Percentiles rank a stretch among this genome's conserved stretches.
These are phyloP conservation scores for Sistotremastrum suecicum DNA, from an alignment of 768 basidiomycete species.

Conservation along the genomic window DNA sequence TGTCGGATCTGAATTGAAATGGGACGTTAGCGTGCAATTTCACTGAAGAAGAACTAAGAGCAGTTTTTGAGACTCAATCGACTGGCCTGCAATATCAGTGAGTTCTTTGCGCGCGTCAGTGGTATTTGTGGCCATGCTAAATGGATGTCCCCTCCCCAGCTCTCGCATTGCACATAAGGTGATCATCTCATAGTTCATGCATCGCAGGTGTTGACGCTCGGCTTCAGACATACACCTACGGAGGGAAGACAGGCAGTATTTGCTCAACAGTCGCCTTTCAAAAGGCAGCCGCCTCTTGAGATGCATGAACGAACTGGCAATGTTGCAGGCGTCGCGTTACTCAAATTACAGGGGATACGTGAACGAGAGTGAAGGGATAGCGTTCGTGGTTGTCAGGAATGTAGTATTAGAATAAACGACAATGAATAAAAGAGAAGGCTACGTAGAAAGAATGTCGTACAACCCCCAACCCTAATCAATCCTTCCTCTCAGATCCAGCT, in stretches of 20 bases:
- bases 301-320: no score
- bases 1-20: neutral
- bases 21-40: conserved; percentile 58
- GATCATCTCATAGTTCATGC: no score
- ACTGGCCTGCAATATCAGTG: conserved; percentile 54
- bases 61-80: conserved; percentile 31
- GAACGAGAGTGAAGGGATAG: no score
- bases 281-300: conserved; percentile 14
- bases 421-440: no score
- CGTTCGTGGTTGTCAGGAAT: no score
- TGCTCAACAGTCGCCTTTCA: conserved; percentile 63
- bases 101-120: conserved; percentile 11
- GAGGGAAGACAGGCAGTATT: conserved; percentile 60
- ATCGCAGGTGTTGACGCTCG: no score
- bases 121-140: neutral
- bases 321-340: neutral
- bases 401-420: no score
- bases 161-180: conserved; percentile 46
- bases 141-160: conserved; percentile 23
- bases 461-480: no score
- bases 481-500: no score
- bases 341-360: neutral
- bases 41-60: conserved; percentile 59
- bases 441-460: no score
- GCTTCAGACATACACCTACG: conserved; percentile 50